Conservation (phyloP, 805 yeast species). For the Kluyveromyces dobzhanskii region DNA sequence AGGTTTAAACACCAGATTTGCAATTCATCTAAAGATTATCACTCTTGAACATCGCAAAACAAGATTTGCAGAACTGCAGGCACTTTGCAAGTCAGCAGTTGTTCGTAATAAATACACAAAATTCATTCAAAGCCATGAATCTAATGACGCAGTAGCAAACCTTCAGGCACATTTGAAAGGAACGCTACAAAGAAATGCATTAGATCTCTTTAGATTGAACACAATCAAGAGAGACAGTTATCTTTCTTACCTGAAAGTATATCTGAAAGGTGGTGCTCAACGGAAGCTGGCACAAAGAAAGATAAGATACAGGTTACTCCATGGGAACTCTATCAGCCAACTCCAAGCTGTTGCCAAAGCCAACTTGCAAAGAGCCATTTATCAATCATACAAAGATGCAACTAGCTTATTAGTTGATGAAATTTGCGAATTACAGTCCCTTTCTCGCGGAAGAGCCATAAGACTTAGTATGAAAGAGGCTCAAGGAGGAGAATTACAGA, state of each 20-base stretch:
- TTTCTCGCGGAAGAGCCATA: not conserved
- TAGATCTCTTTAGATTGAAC: constrained; percentile 19
- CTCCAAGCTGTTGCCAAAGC: constrained; percentile 6
- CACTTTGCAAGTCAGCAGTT: constrained; percentile 34
- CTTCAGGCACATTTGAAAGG: constrained; percentile 57
- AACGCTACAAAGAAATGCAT: constrained; percentile 17
- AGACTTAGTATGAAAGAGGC: not conserved
- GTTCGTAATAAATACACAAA: constrained; percentile 18
- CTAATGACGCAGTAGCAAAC: not conserved
- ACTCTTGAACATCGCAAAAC: not conserved
- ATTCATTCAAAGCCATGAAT: not conserved
- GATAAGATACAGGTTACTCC: not conserved
- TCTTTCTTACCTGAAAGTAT: constrained; percentile 30
- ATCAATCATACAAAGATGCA: not conserved
- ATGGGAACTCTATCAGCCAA: not conserved
- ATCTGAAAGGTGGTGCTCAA: constrained; percentile 11
- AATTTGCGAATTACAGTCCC: not conserved
- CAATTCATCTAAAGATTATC: constrained; percentile 49
- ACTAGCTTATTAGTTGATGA: not conserved
- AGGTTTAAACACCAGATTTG: constrained; percentile 60
- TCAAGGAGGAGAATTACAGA: not conserved
- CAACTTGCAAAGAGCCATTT: not conserved
- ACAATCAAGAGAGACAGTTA: constrained; percentile 20
- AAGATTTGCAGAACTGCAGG: constrained; percentile 28
- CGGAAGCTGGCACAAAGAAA: not conserved